phyloP scores from a whole-genome alignment of 2,329 filamentous ascomycete genomes.

The Pseudocercospora vitis region DNA sequence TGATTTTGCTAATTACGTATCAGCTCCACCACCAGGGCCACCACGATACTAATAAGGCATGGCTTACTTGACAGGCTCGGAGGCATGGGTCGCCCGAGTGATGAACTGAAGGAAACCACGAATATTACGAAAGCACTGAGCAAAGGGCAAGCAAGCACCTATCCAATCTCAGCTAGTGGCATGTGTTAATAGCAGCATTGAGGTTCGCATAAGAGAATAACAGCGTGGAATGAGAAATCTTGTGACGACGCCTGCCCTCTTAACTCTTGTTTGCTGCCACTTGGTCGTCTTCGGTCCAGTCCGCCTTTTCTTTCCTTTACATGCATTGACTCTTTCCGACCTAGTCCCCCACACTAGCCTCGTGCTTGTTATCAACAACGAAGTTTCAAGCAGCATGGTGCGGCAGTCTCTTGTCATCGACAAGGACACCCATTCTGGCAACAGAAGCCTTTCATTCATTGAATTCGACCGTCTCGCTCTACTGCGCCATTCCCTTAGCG shows the following conservation, averaged over 20 bases:
- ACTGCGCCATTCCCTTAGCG: slow-evolving; percentile 9
- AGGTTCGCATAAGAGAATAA: neutral
- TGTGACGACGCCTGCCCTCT: no score
- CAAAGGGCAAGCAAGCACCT: neutral
- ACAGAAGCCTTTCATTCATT: slow-evolving; percentile 5
- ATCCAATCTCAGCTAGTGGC: neutral
- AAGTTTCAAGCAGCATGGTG: no score
- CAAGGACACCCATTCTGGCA: slow-evolving; percentile 2
- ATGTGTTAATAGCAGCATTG: slow-evolving; percentile 4
- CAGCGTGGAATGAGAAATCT: neutral
- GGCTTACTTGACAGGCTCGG: neutral
- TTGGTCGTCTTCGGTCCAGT: no score
- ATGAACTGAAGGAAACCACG: neutral
- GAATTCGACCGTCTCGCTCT: slow-evolving; percentile 11
- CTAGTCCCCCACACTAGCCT: slow-evolving; percentile 2
- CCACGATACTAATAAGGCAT: slow-evolving; percentile 25
- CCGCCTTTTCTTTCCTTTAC: neutral
- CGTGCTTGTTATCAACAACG: neutral
- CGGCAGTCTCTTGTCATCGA: neutral
- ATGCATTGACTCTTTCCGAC: slow-evolving; percentile 4
- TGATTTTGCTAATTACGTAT: neutral
- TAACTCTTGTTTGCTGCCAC: no score
- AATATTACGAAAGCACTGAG: neutral
- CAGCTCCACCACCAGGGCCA: slow-evolving; percentile 20
- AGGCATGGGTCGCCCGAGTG: neutral